Base-by-base conservation (phyloP, 352 stramenopile species). In the Globisporangium ultimum region DNA sequence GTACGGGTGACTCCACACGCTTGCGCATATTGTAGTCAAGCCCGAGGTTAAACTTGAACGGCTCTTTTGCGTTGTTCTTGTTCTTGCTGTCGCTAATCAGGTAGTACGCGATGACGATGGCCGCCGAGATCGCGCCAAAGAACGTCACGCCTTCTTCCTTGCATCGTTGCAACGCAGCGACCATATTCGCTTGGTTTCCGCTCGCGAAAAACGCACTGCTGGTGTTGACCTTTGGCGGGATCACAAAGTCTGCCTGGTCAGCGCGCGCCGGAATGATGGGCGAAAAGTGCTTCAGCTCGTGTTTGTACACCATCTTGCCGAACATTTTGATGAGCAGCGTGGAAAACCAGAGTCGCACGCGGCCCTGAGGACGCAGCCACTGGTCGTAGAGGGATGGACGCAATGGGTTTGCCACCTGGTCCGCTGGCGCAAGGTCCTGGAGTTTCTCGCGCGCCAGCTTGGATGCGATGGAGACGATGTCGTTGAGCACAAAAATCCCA, bases 111-210 rank as follows among this genome's bases (percentile, higher is more conserved):
- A 80, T 40, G 14, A 76, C n/a, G 11, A 62, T 58, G 2, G 68
- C 55, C 6, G 71, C 74, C 11, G 72, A 45, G 42, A 83, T 43
- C 1, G 64, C 77, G 10, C 67, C 67, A 13, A 67, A 67, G n/a
- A 84, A 65, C 3, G 72, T 69, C 12, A 70, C 68, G 13, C 62
- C 48, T 48, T 84, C 69, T n/a, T 72, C 67, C 24, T 61, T 72
- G 66, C 77, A 87, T 43, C 52, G 63, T 4, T 32, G 34, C 13
- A 83, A 13, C 1, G 71, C 66, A 13, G 71, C 61, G 18, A 41
- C 28, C 61, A 80, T 68, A 21, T 72, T 79, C 8, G 68, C 68
- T 11, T 53, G 17, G 7, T 66, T 66, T 36, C 74, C 74, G 18
- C 74, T 53, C 4, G 70, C 71, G 24, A 87, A 83, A 9, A 84